A percentile compares a stretch with the other conserved stretches of the same genome.
These are phyloP conservation scores for Candida rishiriensis DNA, from an alignment of 805 yeast species.

Conservation along the genomic window DNA sequence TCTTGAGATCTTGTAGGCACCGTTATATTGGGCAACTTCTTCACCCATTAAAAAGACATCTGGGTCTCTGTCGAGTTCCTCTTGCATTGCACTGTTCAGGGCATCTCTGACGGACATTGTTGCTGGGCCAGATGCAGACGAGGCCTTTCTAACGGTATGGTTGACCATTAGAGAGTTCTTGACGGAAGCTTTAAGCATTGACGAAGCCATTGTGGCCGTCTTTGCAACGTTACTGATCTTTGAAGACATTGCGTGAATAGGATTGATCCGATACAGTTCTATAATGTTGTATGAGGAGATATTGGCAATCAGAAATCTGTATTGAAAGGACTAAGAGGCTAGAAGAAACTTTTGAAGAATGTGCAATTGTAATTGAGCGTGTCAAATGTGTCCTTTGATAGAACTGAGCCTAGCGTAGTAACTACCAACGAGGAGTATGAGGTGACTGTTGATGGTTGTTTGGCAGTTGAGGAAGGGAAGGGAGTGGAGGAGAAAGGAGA, in stretches of 20 bases:
- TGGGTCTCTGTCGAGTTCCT: slow-evolving; percentile 94
- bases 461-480: no score
- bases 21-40: slow-evolving; percentile 98
- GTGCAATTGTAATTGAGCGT: no score
- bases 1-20: slow-evolving; percentile 96
- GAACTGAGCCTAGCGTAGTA: no score
- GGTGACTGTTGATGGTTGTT: no score
- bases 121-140: slow-evolving; percentile 47
- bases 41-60: slow-evolving; percentile 96
- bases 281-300: no score
- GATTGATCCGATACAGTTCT: background rate
- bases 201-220: slow-evolving; percentile 33
- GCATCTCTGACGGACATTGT: slow-evolving; percentile 95
- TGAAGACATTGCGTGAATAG: slow-evolving; percentile 1
- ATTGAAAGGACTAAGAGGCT: no score
- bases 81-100: slow-evolving; percentile 89
- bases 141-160: slow-evolving; percentile 37
- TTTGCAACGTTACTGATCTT: slow-evolving; percentile 34
- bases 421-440: no score
- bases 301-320: no score
- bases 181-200: slow-evolving; percentile 22
- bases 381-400: no score
- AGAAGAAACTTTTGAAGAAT: no score
- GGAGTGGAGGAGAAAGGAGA: no score
- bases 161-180: slow-evolving; percentile 9